These are phyloP conservation scores for Capsella rubella DNA, from an alignment of 441 rosid species.

Conservation along the genomic window DNA sequence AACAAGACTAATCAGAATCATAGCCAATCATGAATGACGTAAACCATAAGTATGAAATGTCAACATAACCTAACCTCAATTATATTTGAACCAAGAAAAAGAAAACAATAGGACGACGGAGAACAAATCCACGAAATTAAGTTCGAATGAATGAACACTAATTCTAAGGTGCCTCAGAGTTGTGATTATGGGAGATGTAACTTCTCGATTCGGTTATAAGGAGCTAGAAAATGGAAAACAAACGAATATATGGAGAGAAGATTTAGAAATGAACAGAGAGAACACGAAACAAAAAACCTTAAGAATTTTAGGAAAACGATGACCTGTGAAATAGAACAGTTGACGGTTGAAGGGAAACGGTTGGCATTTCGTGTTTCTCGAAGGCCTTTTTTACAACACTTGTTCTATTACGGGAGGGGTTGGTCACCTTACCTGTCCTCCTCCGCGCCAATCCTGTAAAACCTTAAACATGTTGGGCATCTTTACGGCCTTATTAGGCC, in stretches of 20 bases:
- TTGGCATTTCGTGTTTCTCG: neutral
- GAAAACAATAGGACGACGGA: neutral
- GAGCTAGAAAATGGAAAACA: neutral
- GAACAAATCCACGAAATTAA: neutral
- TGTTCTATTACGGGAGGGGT: conserved; percentile 19
- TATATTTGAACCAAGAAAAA: neutral
- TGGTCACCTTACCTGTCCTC: neutral
- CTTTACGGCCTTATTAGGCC: conserved; percentile 25
- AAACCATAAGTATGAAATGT: neutral
- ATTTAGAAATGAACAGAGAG: neutral
- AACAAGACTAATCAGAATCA: neutral
- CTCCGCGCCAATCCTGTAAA: conserved; percentile 16
- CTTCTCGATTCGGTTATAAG: neutral
- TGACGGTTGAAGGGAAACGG: conserved; percentile 5
- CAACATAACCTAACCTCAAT: conserved; percentile 7
- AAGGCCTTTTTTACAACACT: too few species aligned
- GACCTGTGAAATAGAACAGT: neutral
- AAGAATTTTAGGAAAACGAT: conserved; percentile 19
- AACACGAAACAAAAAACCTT: conserved; percentile 18
- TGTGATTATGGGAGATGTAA: neutral
- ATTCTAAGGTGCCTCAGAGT: neutral
- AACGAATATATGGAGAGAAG: conserved; percentile 15
- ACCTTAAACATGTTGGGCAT: neutral
- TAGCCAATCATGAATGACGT: neutral
- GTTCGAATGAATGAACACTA: neutral